Evolutionary conservation across 2,329 filamentous ascomycete species (phyloP), one percentile per base, ranked within the genome.

Genomic region (Phialocephala subalpina): DNA sequence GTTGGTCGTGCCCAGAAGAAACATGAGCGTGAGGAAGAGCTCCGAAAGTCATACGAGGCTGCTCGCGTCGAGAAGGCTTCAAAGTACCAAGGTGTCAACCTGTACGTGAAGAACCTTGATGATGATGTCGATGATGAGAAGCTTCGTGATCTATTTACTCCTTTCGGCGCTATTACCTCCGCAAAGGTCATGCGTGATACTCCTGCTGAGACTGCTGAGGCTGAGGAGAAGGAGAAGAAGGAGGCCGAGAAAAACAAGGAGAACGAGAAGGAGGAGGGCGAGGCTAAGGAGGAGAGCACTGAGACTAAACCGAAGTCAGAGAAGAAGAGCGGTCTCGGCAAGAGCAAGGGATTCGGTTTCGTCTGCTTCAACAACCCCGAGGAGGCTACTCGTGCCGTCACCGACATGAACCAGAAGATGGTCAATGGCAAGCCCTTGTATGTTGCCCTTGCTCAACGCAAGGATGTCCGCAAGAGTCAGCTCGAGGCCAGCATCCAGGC

Each of bases 361-460:
- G 96, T 99, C 78, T 99, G 96, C 92, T 99, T 99, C 86, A 96
- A 92, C 88, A 98, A 97, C 87, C 94, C 96, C 67, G 96, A 99
- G 77, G 96, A 99, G 81, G 96, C 96, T 72, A 97, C 95, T 83
- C 98, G 98, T 89, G 96, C 96, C 72, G 95, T 99, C 71, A 94
- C 94, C 68, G 96, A 99, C 82, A 97, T 98, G 93, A 99, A 99
- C 87, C 95, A 98, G 87, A 94, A 96, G 82, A 99, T 99, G 96
- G 87, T 98, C 74, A 92, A 94, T 80, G 88, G 88, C 84, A 99
- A 99, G 90, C 96, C 96, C 65, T 87, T 99, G 68, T 99, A 99
- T 79, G 96, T 99, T 76, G 96, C 96, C 75, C 89, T 99, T 72
- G 96, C 96, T 71, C 96, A 99, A 87, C 95, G 96, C 83, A 99